A percentile compares a stretch with the other conserved stretches of the same genome.
phyloP scores from a whole-genome alignment of 2,329 filamentous ascomycete genomes.

The Ascochyta viciae-villosae region DNA sequence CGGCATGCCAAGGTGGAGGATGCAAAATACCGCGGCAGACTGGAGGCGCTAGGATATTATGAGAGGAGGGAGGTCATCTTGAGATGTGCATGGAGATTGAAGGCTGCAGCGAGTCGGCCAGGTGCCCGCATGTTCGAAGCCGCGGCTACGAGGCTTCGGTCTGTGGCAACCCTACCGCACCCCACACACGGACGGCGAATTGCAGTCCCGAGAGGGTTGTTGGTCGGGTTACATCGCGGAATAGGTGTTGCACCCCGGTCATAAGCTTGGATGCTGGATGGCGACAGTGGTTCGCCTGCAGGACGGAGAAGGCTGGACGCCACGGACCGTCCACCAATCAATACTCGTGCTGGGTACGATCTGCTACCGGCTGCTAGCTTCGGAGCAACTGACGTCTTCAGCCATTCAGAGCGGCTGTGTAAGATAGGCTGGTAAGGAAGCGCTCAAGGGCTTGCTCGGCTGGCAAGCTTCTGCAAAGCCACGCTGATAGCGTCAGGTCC shows the following conservation, averaged over 20 bases:
- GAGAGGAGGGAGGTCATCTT: slow-evolving; percentile 39
- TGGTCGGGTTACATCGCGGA: slow-evolving; percentile 48
- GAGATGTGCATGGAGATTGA: slow-evolving; percentile 41
- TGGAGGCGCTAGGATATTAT: slow-evolving; percentile 40
- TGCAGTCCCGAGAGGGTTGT: slow-evolving; percentile 34
- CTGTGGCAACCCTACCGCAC: slow-evolving; percentile 45
- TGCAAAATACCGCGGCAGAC: slow-evolving; percentile 43
- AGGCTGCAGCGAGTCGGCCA: slow-evolving; percentile 41
- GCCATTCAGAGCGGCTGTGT: slow-evolving; percentile 38
- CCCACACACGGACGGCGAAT: slow-evolving; percentile 47
- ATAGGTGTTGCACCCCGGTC: slow-evolving; percentile 30
- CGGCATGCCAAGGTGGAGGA: slow-evolving; percentile 43
- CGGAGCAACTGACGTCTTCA: slow-evolving; percentile 39
- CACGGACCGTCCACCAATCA: slow-evolving; percentile 40
- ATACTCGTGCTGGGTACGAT: slow-evolving; percentile 29
- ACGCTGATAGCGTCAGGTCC: slow-evolving; percentile 41
- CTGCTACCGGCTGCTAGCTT: slow-evolving; percentile 44
- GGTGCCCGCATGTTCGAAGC: slow-evolving; percentile 45
- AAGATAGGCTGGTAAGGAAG: slow-evolving; percentile 23
- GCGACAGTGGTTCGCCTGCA: slow-evolving; percentile 39
- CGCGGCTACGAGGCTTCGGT: slow-evolving; percentile 43
- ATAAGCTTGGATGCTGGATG: slow-evolving; percentile 34
- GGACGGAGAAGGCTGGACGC: slow-evolving; percentile 46
- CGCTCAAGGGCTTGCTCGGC: slow-evolving; percentile 35
- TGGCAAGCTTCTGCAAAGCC: slow-evolving; percentile 34